Conservation (phyloP, 345 rosid genomes). For the Acer negundo region DNA sequence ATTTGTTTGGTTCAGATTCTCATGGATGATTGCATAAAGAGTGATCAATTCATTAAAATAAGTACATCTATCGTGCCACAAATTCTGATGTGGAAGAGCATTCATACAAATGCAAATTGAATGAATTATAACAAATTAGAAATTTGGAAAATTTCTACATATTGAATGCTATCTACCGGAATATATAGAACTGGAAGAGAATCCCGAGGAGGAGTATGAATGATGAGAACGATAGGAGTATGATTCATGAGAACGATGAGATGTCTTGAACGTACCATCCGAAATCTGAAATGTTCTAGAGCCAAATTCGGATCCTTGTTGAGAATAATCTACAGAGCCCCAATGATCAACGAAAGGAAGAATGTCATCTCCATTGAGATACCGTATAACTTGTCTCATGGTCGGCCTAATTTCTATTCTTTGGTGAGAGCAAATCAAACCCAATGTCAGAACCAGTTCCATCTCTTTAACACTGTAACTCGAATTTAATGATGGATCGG, state of each 20-base stretch:
- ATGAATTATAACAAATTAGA: not conserved
- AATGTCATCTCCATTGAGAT: constrained; percentile 51
- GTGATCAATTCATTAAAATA: not conserved
- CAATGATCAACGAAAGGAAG: constrained; percentile 31
- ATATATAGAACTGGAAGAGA: constrained; percentile 21
- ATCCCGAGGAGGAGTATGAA: too few relatives aligned
- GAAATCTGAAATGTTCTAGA: not conserved
- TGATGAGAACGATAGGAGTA: too few relatives aligned
- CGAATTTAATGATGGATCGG: too few relatives aligned
- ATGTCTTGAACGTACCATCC: too few relatives aligned
- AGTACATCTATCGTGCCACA: not conserved
- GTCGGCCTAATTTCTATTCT: too few relatives aligned
- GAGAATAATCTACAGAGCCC: constrained; percentile 26
- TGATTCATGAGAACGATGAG: too few relatives aligned
- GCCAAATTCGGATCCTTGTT: constrained; percentile 9
- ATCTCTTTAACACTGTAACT: too few relatives aligned
- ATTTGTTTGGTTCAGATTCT: not conserved
- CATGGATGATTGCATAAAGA: not conserved
- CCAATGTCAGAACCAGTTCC: too few relatives aligned
- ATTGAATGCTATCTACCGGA: constrained; percentile 36
- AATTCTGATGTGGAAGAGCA: not conserved
- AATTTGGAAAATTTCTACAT: too few relatives aligned
- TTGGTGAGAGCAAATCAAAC: too few relatives aligned
- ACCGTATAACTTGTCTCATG: constrained; percentile 58
- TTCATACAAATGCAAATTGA: not conserved